These are phyloP conservation scores for Phytophthora brassicae DNA, from an alignment of 352 stramenopile species.

Conservation along the genomic window DNA sequence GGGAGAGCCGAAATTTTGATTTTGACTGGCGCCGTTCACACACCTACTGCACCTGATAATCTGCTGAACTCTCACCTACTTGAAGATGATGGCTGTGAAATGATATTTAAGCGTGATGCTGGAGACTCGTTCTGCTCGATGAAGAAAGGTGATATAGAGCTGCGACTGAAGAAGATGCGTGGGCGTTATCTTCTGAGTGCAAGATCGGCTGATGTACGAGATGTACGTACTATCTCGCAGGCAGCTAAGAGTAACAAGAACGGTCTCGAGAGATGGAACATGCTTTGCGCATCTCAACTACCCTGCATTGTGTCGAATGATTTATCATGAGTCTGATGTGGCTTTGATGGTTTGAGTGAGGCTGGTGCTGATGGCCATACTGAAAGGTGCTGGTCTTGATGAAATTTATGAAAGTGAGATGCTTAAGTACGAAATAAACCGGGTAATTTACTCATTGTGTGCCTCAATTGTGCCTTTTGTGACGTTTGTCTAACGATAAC, in stretches of 20 bases:
- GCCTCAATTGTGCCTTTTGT: no score
- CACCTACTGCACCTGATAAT: neutral
- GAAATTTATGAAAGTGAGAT: no score
- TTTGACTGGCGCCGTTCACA: neutral
- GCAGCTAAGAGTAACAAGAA: neutral
- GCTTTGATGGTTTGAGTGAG: neutral
- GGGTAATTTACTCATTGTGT: no score
- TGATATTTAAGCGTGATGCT: neutral
- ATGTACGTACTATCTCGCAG: neutral
- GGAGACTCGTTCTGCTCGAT: neutral
- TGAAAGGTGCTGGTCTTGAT: constrained; percentile 14
- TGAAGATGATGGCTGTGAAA: neutral
- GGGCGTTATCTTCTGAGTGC: constrained; percentile 8
- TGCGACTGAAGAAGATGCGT: neutral
- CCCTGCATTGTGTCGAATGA: constrained; percentile 1
- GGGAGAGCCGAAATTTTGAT: no score
- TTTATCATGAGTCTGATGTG: neutral
- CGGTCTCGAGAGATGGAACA: constrained; percentile 1
- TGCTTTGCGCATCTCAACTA: constrained; percentile 18
- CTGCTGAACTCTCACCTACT: neutral
- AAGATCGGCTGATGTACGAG: neutral
- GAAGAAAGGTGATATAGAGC: neutral
- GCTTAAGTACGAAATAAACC: no score
- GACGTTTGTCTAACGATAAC: no score
- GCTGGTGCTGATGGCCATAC: neutral